Evolutionary conservation across 208 protist genomes (phyloP), one percentile per base, ranked within the genome.

Genomic region (Wallacemonas collosoma): DNA sequence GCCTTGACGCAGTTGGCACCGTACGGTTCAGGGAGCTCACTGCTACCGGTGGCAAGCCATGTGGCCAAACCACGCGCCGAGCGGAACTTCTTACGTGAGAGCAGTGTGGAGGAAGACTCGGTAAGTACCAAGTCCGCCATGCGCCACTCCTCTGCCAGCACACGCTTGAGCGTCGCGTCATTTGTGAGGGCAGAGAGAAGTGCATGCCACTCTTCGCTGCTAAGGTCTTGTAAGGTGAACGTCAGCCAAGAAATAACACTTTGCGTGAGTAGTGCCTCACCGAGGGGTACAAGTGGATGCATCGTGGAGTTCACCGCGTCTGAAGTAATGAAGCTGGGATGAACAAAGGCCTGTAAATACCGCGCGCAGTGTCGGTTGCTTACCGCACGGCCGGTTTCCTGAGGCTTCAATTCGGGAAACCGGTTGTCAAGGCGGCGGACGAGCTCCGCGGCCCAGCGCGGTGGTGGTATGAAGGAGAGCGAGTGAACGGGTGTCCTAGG

Each of bases 61-160:
- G 72, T 66, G 40, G 88, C 63, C 38, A 94, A 72, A 9, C 82
- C 86, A 47, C 83, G 82, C 11, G 88, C 73, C 1, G 85, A 88
- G 15, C 65, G 74, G 41, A 84, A 60, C 48, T 83, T 77, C 55
- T 86, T 69, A n/a, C 69, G 62, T 2, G 82, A 79, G 68, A 97
- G 81, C 41, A 93, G 64, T 26, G 93, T 76, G 11, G 87, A 80
- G 2, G 85, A 87, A 35, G 83, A 82, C 70, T 97, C 93, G n/a
- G 93, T 93, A 8, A 97, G 79, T 2, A 97, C 74, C 83, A 97
- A 84, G 82, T 91, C 72, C 57, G 94, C 88, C 70, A 97, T 72
- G 39, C 77, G 67, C 90, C 93, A 97, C n/a, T 79, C 76, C 51
- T 83, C 72, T 40, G 88, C 80, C 57, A 97, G 73, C 2, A 94